A percentile compares a stretch with the other conserved stretches of the same genome.
phyloP scores from a whole-genome alignment of 495 filamentous ascomycete species.

The Pseudomonodictys pantanalensis region DNA sequence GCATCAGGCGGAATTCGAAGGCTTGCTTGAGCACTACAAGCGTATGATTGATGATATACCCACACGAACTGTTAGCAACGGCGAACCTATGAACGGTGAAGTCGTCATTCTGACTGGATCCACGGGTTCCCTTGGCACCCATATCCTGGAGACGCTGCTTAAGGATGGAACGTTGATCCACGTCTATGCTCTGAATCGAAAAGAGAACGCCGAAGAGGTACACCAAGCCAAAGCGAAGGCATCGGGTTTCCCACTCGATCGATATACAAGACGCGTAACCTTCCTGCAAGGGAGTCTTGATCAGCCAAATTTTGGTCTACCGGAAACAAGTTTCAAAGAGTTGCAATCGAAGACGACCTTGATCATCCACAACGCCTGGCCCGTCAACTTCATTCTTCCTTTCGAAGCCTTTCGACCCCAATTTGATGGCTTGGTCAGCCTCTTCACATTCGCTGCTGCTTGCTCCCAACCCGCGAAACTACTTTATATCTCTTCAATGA shows the following conservation, averaged over 20 bases:
- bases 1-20: too few relatives aligned
- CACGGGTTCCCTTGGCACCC: slow-evolving; percentile 39
- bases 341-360: neutral
- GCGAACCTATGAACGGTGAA: too few relatives aligned
- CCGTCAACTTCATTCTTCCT: slow-evolving; percentile 5
- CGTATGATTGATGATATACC: too few relatives aligned
- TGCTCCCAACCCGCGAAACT: neutral
- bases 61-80: too few relatives aligned
- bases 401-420: neutral
- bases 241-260: neutral
- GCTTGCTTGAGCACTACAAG: too few relatives aligned
- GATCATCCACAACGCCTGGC: slow-evolving; percentile 15
- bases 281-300: neutral
- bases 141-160: slow-evolving; percentile 31
- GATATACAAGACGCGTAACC: neutral
- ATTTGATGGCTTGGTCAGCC: neutral
- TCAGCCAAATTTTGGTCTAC: slow-evolving; percentile 1
- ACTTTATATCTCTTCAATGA: neutral
- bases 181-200: slow-evolving; percentile 33
- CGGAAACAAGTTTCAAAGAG: neutral
- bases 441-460: neutral
- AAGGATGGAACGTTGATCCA: slow-evolving; percentile 3
- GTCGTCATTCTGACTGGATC: slow-evolving; percentile 35
- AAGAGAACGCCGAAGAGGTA: neutral
- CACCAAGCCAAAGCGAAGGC: neutral